Conservation (phyloP, 345 rosid species). For the Brassica cretica region DNA sequence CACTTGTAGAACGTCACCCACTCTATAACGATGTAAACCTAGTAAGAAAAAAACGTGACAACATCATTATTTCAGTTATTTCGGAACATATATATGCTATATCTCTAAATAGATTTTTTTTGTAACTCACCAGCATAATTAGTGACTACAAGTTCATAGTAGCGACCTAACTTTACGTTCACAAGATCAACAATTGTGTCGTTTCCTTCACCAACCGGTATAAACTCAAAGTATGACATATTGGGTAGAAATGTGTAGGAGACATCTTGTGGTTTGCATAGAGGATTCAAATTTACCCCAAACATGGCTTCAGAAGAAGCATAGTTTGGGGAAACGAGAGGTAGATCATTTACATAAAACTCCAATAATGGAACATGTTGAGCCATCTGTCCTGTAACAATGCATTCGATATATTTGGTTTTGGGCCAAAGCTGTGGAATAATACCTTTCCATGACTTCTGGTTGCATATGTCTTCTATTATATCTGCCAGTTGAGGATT, state of each 20-base stretch:
- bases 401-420: constrained; percentile 56
- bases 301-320: constrained; percentile 62
- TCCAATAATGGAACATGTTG: constrained; percentile 62
- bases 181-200: constrained; percentile 50
- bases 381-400: constrained; percentile 75
- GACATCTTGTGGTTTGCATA: constrained; percentile 57
- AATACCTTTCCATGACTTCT: constrained; percentile 66
- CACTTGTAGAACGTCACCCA: constrained; percentile 63
- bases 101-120: neutral
- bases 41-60: neutral
- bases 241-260: constrained; percentile 69
- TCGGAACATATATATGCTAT: neutral
- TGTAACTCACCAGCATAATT: constrained; percentile 52
- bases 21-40: constrained; percentile 61
- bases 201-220: constrained; percentile 42
- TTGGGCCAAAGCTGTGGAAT: constrained; percentile 62
- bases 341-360: constrained; percentile 60
- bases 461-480: constrained; percentile 43
- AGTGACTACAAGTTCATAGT: constrained; percentile 64
- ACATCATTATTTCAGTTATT: neutral
- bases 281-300: constrained; percentile 63
- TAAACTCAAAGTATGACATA: constrained; percentile 72
- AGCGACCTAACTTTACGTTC: constrained; percentile 58
- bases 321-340: constrained; percentile 55
- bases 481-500: constrained; percentile 48